phyloP scores from a whole-genome alignment of 164 flowering plant species.

The Vitis labrusca region DNA sequence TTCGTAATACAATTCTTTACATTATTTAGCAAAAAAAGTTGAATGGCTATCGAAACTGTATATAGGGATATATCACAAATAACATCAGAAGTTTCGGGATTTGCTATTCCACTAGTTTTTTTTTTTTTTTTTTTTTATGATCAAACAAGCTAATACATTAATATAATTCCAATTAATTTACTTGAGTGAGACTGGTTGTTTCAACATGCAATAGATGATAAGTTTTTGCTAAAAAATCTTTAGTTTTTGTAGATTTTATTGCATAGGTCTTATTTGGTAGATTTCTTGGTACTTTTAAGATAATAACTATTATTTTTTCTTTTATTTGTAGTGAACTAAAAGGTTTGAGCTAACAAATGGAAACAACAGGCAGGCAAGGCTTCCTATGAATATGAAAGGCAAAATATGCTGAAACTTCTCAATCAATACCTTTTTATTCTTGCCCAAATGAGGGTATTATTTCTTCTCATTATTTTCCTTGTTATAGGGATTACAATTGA shows the following conservation, averaged over 20 bases:
- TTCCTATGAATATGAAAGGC: slow-evolving; percentile 22
- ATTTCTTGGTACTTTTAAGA: background rate
- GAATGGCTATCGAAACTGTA: no score
- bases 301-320: background rate
- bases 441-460: slow-evolving; percentile 36
- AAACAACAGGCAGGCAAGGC: slow-evolving; percentile 23
- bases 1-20: no score
- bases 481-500: background rate
- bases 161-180: no score
- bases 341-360: slow-evolving; percentile 20
- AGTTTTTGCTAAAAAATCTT: background rate
- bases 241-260: background rate
- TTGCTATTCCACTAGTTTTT: no score
- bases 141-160: no score
- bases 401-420: slow-evolving; percentile 34
- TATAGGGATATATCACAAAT: no score
- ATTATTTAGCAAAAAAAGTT: no score
- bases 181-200: no score
- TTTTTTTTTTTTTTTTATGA: no score
- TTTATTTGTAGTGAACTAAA: slow-evolving; percentile 28
- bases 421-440: slow-evolving; percentile 34
- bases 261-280: background rate
- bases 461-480: background rate
- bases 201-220: no score
- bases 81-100: no score